Conservation (phyloP, 805 yeast genomes). For the Metschnikowia similis region DNA sequence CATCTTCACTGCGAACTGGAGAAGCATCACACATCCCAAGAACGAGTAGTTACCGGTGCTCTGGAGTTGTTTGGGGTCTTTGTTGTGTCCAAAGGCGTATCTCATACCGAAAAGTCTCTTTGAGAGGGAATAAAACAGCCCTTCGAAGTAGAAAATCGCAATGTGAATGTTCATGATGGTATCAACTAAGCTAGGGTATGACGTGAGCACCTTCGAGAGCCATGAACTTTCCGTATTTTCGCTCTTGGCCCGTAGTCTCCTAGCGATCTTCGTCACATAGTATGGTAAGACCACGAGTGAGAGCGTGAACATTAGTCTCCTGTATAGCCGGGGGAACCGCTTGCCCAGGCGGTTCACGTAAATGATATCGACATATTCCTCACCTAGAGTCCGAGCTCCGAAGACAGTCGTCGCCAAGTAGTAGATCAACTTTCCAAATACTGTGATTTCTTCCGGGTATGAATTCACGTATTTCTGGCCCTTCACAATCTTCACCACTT, state of each 20-base stretch:
- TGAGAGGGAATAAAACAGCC: constrained; percentile 73
- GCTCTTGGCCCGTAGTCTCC: constrained; percentile 18
- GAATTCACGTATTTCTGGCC: constrained; percentile 64
- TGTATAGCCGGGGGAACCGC: constrained; percentile 40
- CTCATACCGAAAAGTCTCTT: constrained; percentile 77
- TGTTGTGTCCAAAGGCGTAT: constrained; percentile 67
- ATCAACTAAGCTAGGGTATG: constrained; percentile 48
- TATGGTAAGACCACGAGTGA: constrained; percentile 65
- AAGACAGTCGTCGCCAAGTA: constrained; percentile 68
- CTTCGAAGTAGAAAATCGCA: constrained; percentile 78
- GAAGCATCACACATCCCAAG: constrained; percentile 58
- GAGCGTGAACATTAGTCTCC: constrained; percentile 55
- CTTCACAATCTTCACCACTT: constrained; percentile 49
- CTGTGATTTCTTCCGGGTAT: constrained; percentile 58
- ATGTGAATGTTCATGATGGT: constrained; percentile 63
- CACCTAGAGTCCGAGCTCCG: constrained; percentile 85
- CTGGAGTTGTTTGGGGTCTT: constrained; percentile 37
- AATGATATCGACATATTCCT: constrained; percentile 82
- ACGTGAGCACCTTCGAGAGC: constrained; percentile 23
- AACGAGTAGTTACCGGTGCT: constrained; percentile 65
- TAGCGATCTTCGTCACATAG: constrained; percentile 31
- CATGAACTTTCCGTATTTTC: constrained; percentile 17
- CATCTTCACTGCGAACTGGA: constrained; percentile 48
- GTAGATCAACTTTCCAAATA: constrained; percentile 57
- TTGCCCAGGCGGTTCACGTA: constrained; percentile 56